phyloP scores from a whole-genome alignment of 768 basidiomycete species.

The Termitomyces sp. region DNA sequence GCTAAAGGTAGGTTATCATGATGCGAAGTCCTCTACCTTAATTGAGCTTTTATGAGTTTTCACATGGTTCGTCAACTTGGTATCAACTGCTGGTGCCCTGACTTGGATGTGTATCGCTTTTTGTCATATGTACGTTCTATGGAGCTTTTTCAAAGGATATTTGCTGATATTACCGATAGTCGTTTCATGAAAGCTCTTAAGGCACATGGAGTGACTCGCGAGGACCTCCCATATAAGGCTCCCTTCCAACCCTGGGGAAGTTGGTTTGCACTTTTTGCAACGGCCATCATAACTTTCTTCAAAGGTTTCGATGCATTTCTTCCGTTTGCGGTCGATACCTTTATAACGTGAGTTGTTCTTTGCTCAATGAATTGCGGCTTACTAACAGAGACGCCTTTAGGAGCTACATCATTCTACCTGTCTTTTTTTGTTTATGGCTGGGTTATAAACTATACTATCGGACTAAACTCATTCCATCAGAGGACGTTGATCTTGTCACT shows the following conservation, averaged over 20 bases:
- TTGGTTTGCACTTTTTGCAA: constrained; percentile 51
- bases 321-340: constrained; percentile 48
- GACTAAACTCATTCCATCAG: constrained; percentile 33
- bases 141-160: not conserved
- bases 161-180: constrained; percentile 14
- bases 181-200: constrained; percentile 40
- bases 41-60: constrained; percentile 27
- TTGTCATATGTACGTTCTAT: constrained; percentile 48
- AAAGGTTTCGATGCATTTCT: constrained; percentile 51
- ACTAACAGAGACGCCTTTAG: constrained; percentile 22
- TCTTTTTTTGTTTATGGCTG: constrained; percentile 33
- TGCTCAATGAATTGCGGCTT: not conserved
- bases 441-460: constrained; percentile 33
- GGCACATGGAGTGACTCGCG: constrained; percentile 34
- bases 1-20: constrained; percentile 36
- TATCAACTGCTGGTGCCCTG: constrained; percentile 41
- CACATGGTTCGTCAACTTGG: constrained; percentile 43
- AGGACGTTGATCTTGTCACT: constrained; percentile 54
- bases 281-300: constrained; percentile 49
- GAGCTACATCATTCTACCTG: constrained; percentile 38
- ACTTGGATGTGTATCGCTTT: constrained; percentile 50
- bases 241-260: constrained; percentile 61
- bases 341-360: constrained; percentile 44
- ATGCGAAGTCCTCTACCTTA: not conserved
- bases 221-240: constrained; percentile 43